Conservation (phyloP, 257 asterid species). For the Solanum pennellii region DNA sequence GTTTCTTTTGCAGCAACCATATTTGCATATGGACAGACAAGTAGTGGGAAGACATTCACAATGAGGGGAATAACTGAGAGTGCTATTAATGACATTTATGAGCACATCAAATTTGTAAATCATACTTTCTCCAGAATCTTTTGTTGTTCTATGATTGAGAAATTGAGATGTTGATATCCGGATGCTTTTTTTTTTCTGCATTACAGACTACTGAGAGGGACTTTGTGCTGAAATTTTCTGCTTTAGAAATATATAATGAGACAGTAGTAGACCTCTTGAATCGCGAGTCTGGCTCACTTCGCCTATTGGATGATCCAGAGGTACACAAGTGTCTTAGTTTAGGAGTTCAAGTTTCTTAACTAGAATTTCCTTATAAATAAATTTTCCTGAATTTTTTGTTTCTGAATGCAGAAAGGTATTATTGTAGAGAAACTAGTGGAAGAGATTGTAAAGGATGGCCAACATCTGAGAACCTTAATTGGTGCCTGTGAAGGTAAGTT, state of each 20-base stretch:
- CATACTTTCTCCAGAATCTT: neutral
- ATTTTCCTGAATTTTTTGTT: neutral
- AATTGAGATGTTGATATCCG: neutral
- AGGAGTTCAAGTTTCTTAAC: neutral
- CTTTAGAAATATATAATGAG: conserved; percentile 90
- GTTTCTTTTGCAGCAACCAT: conserved; percentile 80
- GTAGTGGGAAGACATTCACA: conserved; percentile 95
- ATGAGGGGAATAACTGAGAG: conserved; percentile 90
- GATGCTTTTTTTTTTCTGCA: conserved; percentile 3
- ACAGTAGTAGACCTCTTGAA: conserved; percentile 87
- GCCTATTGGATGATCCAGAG: conserved; percentile 94
- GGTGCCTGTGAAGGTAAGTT: conserved; percentile 71
- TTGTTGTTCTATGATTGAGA: neutral
- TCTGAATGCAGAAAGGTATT: conserved; percentile 72
- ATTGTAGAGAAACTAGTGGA: conserved; percentile 77
- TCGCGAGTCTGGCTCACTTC: conserved; percentile 74
- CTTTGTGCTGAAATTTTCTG: conserved; percentile 73
- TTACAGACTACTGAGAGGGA: conserved; percentile 74
- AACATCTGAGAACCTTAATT: conserved; percentile 62
- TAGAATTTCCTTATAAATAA: neutral
- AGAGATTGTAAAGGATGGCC: conserved; percentile 62
- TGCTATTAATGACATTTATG: conserved; percentile 73
- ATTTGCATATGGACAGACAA: conserved; percentile 94
- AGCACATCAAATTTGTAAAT: conserved; percentile 57
- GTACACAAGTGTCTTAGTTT: conserved; percentile 13